These are phyloP conservation scores for Gossypium lobatum DNA, from an alignment of 441 rosid genomes.

Conservation along the genomic window DNA sequence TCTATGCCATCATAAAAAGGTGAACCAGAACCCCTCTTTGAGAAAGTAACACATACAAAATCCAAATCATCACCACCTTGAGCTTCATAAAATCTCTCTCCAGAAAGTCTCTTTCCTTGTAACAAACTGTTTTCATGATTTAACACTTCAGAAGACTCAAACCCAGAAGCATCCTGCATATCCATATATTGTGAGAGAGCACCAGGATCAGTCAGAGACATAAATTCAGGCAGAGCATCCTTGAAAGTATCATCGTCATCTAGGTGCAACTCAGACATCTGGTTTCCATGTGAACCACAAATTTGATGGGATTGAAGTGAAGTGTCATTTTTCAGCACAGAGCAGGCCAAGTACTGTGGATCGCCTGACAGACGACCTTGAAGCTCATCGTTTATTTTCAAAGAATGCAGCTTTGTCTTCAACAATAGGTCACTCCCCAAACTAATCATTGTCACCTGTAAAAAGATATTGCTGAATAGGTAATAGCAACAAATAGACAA, in stretches of 20 bases:
- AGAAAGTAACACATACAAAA: conserved; percentile 84
- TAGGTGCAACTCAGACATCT: conserved; percentile 29
- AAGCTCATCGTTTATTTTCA: conserved; percentile 92
- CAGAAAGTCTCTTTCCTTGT: conserved; percentile 50
- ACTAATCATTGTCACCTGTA: conserved; percentile 74
- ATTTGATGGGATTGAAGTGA: conserved; percentile 31
- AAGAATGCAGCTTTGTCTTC: conserved; percentile 85
- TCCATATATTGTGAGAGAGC: conserved; percentile 43
- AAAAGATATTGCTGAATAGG: conserved; percentile 17
- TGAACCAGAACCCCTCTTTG: conserved; percentile 70
- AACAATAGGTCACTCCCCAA: conserved; percentile 67
- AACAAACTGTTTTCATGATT: conserved; percentile 43
- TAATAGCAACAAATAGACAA: conserved; percentile 11
- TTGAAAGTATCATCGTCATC: conserved; percentile 89
- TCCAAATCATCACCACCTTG: conserved; percentile 66
- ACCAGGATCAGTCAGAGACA: conserved; percentile 54
- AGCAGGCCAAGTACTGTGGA: conserved; percentile 73
- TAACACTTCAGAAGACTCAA: conserved; percentile 49
- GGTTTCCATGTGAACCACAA: conserved; percentile 37
- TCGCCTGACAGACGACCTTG: conserved; percentile 54
- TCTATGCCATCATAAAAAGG: conserved; percentile 89
- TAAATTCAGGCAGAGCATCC: conserved; percentile 92
- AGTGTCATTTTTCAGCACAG: conserved; percentile 68
- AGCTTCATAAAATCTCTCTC: conserved; percentile 86
- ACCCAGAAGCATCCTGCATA: conserved; percentile 37